Conservation (phyloP, 306 rosid genomes). For the Cyamopsis tetragonoloba region DNA sequence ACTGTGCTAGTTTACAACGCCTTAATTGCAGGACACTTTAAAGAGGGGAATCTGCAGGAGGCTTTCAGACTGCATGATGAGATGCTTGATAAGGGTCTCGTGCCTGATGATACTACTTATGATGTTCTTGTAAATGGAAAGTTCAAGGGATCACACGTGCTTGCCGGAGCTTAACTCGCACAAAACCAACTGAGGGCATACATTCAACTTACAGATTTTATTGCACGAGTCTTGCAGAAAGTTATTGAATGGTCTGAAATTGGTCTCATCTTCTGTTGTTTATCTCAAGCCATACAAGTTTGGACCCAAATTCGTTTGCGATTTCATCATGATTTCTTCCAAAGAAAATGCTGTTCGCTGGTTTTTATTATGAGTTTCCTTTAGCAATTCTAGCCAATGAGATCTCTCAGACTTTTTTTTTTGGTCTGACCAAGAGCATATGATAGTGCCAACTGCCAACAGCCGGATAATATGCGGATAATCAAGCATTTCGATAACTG, state of each 20-base stretch:
- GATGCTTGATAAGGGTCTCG: slow-evolving; percentile 79
- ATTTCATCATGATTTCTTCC: not conserved
- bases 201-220: not conserved
- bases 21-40: slow-evolving; percentile 65
- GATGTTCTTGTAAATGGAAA: slow-evolving; percentile 70
- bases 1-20: slow-evolving; percentile 58
- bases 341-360: not conserved
- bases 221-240: not conserved
- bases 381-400: slow-evolving; percentile 37
- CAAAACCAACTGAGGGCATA: not conserved
- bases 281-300: slow-evolving; percentile 45
- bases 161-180: not conserved
- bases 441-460: slow-evolving; percentile 30
- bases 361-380: not conserved
- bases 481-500: slow-evolving; percentile 45
- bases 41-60: slow-evolving; percentile 63
- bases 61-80: slow-evolving; percentile 78
- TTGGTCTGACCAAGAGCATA: slow-evolving; percentile 47
- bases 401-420: slow-evolving; percentile 46
- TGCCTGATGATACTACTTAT: slow-evolving; percentile 56
- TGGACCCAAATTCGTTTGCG: slow-evolving; percentile 22
- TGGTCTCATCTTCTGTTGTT: slow-evolving; percentile 17
- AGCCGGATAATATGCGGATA: slow-evolving; percentile 44
- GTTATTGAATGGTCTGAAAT: slow-evolving; percentile 10
- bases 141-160: slow-evolving; percentile 32